Evolutionary conservation across 2,329 filamentous ascomycete genomes (phyloP), one percentile per base, ranked within the genome.

Genomic region (Aschersonia sp.): DNA sequence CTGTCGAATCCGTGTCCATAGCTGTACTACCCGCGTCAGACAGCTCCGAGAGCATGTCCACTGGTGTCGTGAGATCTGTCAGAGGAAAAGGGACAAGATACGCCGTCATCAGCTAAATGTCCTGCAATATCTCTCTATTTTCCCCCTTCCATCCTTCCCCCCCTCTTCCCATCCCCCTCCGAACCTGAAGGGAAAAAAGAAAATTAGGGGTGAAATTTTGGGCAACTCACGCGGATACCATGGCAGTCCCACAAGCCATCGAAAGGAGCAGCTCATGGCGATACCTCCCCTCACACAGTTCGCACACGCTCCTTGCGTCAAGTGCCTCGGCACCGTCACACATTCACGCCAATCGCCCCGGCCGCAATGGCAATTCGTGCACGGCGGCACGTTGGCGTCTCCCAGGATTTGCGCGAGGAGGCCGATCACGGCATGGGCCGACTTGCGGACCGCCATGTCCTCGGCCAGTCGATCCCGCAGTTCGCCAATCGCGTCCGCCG

Each of bases 261-360:
- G 46, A 41, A 49, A 10, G 5, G 32, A 41, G 30, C 48, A 49
- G 6, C 12, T 29, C 12, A 12, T 11, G 9, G 14, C 31, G 7
- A 7, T 14, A 2, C 41, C 48, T 12, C 31, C 31, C 30, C 32
- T 32, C 22, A 44, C 10, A 30, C 48, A 49, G 30, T 49, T 49
- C 32, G 41, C 48, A 43, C 48, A 49, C 6, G 48, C 48, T 5
- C 11, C 45, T 47, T 30, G 29, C 39, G 6, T 32, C 41, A 35
- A 35, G 11, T 5, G 9, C 31, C 32, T 3, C 29, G 45, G 48
- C 32, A 45, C 32, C 7, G 42, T 30, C n/a, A 49, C 48, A 30
- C 48, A 49, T 14, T 30, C 30, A 32, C 12, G 29, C 48, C 45
- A 47, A 22, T 44, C 41, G 5, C 45, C 48, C 8, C 35, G 12